phyloP scores from a whole-genome alignment of 345 rosid genomes.

The Acer saccharum region DNA sequence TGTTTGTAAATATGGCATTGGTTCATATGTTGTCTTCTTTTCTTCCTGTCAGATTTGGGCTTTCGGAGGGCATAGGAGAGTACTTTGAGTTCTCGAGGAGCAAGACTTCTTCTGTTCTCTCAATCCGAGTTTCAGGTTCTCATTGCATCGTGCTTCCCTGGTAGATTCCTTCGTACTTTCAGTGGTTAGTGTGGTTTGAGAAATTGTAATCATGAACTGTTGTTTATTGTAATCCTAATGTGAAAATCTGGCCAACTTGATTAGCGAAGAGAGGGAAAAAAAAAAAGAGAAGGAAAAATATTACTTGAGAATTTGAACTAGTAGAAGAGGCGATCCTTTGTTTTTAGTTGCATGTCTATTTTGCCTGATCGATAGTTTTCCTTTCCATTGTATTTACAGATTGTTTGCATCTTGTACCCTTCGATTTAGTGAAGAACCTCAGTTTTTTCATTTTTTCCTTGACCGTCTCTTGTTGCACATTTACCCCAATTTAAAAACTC shows the following conservation, averaged over 20 bases:
- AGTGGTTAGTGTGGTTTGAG: constrained; percentile 18
- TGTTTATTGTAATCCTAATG: constrained; percentile 31
- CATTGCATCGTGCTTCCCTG: constrained; percentile 13
- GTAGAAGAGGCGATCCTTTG: constrained; percentile 5
- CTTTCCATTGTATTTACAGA: not conserved
- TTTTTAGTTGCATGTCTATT: constrained; percentile 17
- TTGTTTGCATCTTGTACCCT: not conserved
- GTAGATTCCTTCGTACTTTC: constrained; percentile 16
- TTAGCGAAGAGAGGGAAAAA: not conserved
- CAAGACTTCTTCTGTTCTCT: not conserved
- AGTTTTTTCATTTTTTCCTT: not conserved
- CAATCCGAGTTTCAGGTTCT: constrained; percentile 2
- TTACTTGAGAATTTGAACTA: not conserved
- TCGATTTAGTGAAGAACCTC: not conserved
- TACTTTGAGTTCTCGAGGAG: constrained; percentile 37
- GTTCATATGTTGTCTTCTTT: not conserved
- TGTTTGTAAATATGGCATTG: not conserved
- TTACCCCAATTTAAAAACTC: not conserved
- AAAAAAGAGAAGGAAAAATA: not conserved
- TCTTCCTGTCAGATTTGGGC: constrained; percentile 77
- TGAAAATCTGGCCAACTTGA: constrained; percentile 14
- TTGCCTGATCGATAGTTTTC: constrained; percentile 4
- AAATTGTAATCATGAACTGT: constrained; percentile 13
- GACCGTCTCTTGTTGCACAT: not conserved
- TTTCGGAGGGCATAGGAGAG: constrained; percentile 85